Evolutionary conservation across 306 rosid genomes (phyloP).

Genomic region (Datisca glomerata): DNA sequence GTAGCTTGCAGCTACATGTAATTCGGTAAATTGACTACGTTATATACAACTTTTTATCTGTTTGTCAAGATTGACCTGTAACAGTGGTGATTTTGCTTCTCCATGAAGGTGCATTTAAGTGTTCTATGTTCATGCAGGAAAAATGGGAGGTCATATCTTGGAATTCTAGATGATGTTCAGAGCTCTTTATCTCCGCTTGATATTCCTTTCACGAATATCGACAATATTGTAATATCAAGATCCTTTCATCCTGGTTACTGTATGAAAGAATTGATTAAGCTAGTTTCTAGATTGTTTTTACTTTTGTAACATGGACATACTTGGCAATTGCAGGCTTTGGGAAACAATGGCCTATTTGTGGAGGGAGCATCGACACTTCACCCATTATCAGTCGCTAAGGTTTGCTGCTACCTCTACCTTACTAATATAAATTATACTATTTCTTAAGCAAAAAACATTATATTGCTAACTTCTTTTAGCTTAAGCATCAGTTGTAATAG

Average conservation of each 20-base stretch:
- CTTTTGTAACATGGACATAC: conserved; percentile 6
- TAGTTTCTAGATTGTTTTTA: background rate
- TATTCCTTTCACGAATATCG: conserved; percentile 80
- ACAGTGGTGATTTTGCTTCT: background rate
- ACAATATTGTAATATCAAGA: conserved; percentile 52
- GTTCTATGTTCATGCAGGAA: conserved; percentile 42
- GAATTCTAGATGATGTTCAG: conserved; percentile 52
- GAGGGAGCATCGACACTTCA: conserved; percentile 77
- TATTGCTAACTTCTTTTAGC: background rate
- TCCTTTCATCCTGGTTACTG: conserved; percentile 1
- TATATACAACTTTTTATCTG: background rate
- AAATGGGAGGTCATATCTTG: conserved; percentile 76
- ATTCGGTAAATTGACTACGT: conserved; percentile 9
- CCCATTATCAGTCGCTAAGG: conserved; percentile 88
- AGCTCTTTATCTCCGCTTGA: conserved; percentile 46
- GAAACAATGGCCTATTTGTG: conserved; percentile 43
- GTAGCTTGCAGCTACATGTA: conserved; percentile 90
- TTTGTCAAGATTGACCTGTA: background rate
- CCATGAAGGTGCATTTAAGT: background rate
- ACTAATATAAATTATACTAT: too few species aligned
- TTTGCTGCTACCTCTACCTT: conserved; percentile 1
- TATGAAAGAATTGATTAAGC: background rate
- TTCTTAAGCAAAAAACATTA: too few species aligned
- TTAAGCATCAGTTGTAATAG: background rate
- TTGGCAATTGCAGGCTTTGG: conserved; percentile 43